Conservation (phyloP, 2,329 filamentous ascomycete species). For the Biscogniauxia sp. region DNA sequence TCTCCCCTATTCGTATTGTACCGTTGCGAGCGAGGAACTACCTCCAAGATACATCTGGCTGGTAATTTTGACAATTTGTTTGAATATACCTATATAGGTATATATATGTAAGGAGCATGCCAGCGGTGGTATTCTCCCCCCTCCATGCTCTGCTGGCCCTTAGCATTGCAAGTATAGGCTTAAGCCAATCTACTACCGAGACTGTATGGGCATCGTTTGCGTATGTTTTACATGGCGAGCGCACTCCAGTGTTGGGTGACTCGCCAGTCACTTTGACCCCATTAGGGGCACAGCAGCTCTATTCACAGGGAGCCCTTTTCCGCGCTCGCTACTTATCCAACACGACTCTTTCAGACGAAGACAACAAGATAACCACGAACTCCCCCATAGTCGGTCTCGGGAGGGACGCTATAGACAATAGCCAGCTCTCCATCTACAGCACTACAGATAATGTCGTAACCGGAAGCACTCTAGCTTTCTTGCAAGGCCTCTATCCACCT, state of each 20-base stretch:
- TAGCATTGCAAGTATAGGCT: conserved; percentile 20
- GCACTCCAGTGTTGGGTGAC: conserved; percentile 39
- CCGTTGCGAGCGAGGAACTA: neutral
- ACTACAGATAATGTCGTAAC: conserved; percentile 50
- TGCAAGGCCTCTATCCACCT: conserved; percentile 84
- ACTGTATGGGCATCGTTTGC: conserved; percentile 50
- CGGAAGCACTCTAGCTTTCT: conserved; percentile 70
- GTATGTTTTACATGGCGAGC: conserved; percentile 53
- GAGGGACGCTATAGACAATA: conserved; percentile 46
- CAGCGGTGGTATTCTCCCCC: neutral
- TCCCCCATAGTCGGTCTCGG: conserved; percentile 44
- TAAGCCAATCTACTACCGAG: conserved; percentile 34
- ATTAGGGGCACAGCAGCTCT: conserved; percentile 52
- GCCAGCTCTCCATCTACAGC: conserved; percentile 43
- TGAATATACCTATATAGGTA: neutral
- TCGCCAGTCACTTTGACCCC: conserved; percentile 44
- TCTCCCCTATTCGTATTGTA: neutral
- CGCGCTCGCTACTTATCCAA: conserved; percentile 47
- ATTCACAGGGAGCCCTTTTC: conserved; percentile 46
- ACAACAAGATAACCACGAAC: conserved; percentile 27
- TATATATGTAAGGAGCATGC: neutral
- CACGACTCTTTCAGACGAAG: conserved; percentile 19
- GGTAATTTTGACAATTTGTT: neutral
- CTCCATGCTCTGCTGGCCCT: conserved; percentile 9
- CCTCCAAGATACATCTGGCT: neutral